Base-by-base conservation (phyloP, 345 rosid species). In the Crucihimalaya himalaica region DNA sequence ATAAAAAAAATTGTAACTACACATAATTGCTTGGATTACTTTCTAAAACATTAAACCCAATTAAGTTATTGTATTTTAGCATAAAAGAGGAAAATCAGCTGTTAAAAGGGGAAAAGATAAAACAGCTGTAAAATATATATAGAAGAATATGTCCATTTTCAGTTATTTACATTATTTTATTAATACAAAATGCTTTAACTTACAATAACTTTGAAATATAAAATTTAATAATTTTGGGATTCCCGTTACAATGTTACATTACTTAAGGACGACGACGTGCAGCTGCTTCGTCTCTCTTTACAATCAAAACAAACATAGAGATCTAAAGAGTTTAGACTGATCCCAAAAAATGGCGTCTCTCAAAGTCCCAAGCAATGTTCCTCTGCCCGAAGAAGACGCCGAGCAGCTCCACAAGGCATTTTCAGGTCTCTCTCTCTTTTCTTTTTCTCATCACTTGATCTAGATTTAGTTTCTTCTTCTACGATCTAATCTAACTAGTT, bases 341-440 rank as follows among this genome's bases (percentile, higher is more conserved):
- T 72, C 45, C 56, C 18, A 43, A 78, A 69, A 39, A n/a, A 91
- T 91, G 92, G 79, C 95, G 8, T 84, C 91, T 63, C 83, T 88
- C 55, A 75, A 68, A 8, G 82, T 88, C 48, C 94, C 94, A 4
- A 40, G 23, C 27, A 56, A 79, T 15, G 63, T 78, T 69, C 95
- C 95, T 8, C 56, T 84, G 6, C 84, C 79, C 0, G 48, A 83
- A 63, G 88, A 88, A 0, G 97, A 91, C 71, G 83, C 81, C 8
- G 97, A 91, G 53, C 95, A 87, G 65, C 92, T 88, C 60, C 79
- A 82, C 51, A 87, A 84, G 72, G 94, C 92, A 25, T 88, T 90
- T 13, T 34, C 53, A 57, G 97, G 92, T 90, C 71, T 72, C 32
- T 37, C 23, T 50, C 13, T 42, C 16, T 3, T 3, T 52, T 12